Base-by-base conservation (phyloP, 768 basidiomycete genomes). In the Dacryopinax spathularia region DNA sequence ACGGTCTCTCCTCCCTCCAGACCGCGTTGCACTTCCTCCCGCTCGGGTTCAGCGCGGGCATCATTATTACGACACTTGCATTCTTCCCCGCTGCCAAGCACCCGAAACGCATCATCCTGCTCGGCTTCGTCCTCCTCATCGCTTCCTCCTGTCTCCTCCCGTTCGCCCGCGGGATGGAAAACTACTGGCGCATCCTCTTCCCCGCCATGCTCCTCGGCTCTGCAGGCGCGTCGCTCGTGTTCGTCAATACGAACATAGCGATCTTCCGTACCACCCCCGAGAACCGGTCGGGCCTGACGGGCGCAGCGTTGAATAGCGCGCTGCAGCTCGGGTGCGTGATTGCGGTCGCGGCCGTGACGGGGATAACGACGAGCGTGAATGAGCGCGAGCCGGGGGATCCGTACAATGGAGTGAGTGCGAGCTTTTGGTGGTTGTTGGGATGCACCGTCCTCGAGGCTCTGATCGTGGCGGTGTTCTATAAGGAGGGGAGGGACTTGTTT, bases 281-380 rank as follows among this genome's bases (percentile, higher is more conserved):
- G n/a, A 77, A 80, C 48, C 48, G 48, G 68, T 75, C 81, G 2
- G 82, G 83, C 37, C 80, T 78, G 3, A 76, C 82, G 16, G 80
- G 80, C 20, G 83, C 82, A 16, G 78, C 84, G 37, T 81, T 82
- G 74, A 81, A 81, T 63, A 76, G 77, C 25, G 79, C 80, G 12
- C 75, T 82, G 1, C 80, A 84, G 69, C 72, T 81, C 64, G 81
- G 81, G 34, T 76, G 76, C 10, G 82, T 83, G 5, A 72, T 80
- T 22, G 81, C 80, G 20, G 71, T 80, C 33, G 79, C 83, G 15
- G 75, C 76, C 27, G 75, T 81, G 27, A 77, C 70, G 33, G 78
- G 80, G 18, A 82, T 83, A 66, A 71, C 80, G 72, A 74, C 76
- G 2, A 78, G 77, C 37, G 72, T 82, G 39, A 60, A 62, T 13